These are phyloP conservation scores for Aphanoascus verrucosus DNA, from an alignment of 2,329 filamentous ascomycete species.

Conservation along the genomic window DNA sequence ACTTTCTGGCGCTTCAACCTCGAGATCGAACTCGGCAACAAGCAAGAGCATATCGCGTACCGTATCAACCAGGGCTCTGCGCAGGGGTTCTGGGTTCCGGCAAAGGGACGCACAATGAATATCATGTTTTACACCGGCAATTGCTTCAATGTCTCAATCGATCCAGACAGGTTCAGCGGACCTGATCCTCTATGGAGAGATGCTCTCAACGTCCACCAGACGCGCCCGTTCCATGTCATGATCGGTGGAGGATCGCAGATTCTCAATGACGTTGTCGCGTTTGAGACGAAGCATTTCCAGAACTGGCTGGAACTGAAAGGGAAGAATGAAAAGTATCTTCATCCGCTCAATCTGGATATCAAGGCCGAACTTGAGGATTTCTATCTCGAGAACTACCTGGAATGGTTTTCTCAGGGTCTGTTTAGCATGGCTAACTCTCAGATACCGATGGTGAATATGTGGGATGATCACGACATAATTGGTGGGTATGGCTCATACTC, in stretches of 20 bases:
- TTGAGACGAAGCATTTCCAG: constrained; percentile 63
- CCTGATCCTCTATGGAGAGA: constrained; percentile 97
- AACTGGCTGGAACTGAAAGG: constrained; percentile 79
- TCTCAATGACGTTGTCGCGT: constrained; percentile 79
- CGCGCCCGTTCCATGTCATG: constrained; percentile 93
- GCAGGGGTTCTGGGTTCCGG: constrained; percentile 89
- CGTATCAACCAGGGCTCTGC: constrained; percentile 86
- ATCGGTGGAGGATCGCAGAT: constrained; percentile 94
- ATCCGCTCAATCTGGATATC: constrained; percentile 68
- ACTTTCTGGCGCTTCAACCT: constrained; percentile 98
- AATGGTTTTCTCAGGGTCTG: constrained; percentile 93
- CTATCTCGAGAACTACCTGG: constrained; percentile 77
- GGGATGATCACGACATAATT: constrained; percentile 88
- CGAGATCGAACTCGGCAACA: constrained; percentile 70
- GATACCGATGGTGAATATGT: constrained; percentile 98
- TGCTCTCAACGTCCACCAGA: constrained; percentile 84
- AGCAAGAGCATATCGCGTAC: constrained; percentile 81
- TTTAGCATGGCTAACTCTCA: constrained; percentile 88
- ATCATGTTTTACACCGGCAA: constrained; percentile 99
- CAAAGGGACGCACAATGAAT: constrained; percentile 78
- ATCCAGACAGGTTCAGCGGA: constrained; percentile 71
- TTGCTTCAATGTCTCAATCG: constrained; percentile 73
- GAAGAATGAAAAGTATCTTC: constrained; percentile 64
- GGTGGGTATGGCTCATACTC: constrained; percentile 91
- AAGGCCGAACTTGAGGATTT: constrained; percentile 80